Evolutionary conservation across 2,329 filamentous ascomycete genomes (phyloP), one percentile per base, ranked within the genome.

Genomic region (Aureobasidium sp.): DNA sequence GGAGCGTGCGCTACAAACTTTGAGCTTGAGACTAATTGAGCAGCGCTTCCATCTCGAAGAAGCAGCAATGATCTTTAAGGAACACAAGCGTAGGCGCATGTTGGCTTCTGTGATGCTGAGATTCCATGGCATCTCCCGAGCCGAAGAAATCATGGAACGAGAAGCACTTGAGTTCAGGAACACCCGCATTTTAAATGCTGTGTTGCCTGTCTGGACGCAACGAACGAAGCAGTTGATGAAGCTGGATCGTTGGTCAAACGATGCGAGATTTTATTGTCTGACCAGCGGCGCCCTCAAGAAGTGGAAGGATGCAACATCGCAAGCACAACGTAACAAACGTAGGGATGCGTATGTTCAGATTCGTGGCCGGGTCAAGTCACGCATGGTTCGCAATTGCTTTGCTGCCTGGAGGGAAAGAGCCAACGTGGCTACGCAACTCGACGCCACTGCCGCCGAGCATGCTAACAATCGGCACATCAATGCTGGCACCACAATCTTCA

Each of bases 261-360:
- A 82, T 69, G 83, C 82, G 27, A 73, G 76, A 12, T 85, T 81
- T 66, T 86, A 84, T 68, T 80, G 83, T 41, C 68, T 81, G n/a
- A 73, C 77, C 46, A 83, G 75, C 8, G 75, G 73, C 46, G 72
- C 76, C 2, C 66, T 85, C 57, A 82, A 79, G 65, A 69, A 70
- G 15, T 86, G 83, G 83, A 77, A 75, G 26, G 72, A 75, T 42
- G 77, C 79, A 23, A 80, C 80, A 1, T 70, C 78, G 46, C 74
- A 82, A 61, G 76, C 79, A 17, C 75, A 81, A 36, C 80, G 82
- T 63, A 75, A 76, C 65, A 79, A 82, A 26, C 78, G 82, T 34
- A 78, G 83, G 55, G 79, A 84, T 42, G 78, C 81, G 0, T 87
- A 87, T 70, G 75, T 78, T 2, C 77, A 78, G 26, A 70, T 85